Percentiles rank a stretch among this genome's conserved stretches.
Conservation (phyloP, 495 filamentous ascomycete genomes). For the Bacidia gigantensis region DNA sequence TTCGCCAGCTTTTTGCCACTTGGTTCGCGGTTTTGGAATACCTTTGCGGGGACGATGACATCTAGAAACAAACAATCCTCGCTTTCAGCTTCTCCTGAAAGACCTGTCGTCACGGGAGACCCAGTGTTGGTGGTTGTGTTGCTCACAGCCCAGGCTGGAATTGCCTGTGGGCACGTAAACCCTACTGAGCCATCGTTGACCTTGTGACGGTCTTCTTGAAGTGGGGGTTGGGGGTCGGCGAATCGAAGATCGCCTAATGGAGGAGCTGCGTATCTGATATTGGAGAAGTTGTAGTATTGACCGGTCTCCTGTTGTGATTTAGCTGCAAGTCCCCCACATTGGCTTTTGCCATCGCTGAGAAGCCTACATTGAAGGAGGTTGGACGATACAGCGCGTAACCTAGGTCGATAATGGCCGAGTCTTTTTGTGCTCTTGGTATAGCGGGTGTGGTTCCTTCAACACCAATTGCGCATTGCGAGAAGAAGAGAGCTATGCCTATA, state of each 20-base stretch:
- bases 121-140: constrained; percentile 9
- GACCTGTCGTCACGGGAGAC: constrained; percentile 18
- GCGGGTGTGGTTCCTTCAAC: background rate
- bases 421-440: background rate
- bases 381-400: constrained; percentile 3
- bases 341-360: background rate
- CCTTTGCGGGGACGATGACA: constrained; percentile 30
- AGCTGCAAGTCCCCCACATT: background rate
- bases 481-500: background rate
- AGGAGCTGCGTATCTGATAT: constrained; percentile 44
- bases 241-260: constrained; percentile 40
- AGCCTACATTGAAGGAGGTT: constrained; percentile 4
- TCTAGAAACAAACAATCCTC: constrained; percentile 48
- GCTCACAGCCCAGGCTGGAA: constrained; percentile 15
- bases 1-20: background rate
- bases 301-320: background rate
- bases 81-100: constrained; percentile 20
- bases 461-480: background rate
- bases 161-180: constrained; percentile 36
- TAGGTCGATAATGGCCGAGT: background rate
- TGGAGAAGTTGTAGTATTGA: constrained; percentile 38
- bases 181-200: constrained; percentile 32
- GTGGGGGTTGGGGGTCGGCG: constrained; percentile 22
- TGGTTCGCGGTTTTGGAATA: constrained; percentile 22
- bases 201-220: constrained; percentile 15